These are phyloP conservation scores for Dipodascus geniculatus DNA, from an alignment of 805 yeast genomes.

Conservation along the genomic window DNA sequence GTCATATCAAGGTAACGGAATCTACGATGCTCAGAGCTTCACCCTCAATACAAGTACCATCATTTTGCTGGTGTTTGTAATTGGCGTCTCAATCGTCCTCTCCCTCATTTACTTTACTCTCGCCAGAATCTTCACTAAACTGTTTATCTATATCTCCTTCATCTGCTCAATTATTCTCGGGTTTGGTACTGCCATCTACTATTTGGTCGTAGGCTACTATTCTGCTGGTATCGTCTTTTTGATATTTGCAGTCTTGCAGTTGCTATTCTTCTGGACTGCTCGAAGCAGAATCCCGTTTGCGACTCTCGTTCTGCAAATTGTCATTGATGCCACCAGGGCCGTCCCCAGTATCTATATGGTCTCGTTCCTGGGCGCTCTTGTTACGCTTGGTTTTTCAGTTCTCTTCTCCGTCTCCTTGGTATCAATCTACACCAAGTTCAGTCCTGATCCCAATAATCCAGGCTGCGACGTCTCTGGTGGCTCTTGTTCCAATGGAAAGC, in stretches of 20 bases:
- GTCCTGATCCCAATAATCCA: slow-evolving; percentile 28
- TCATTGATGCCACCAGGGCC: slow-evolving; percentile 64
- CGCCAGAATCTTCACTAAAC: slow-evolving; percentile 54
- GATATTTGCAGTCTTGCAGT: slow-evolving; percentile 50
- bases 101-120: slow-evolving; percentile 43
- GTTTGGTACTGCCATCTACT: slow-evolving; percentile 65
- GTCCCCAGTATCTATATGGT: slow-evolving; percentile 61
- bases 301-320: slow-evolving; percentile 53
- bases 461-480: slow-evolving; percentile 43
- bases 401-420: slow-evolving; percentile 59
- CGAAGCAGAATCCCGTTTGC: slow-evolving; percentile 63
- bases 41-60: slow-evolving; percentile 67
- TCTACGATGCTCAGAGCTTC: slow-evolving; percentile 43
- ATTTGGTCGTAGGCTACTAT: slow-evolving; percentile 55
- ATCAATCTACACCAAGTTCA: slow-evolving; percentile 68
- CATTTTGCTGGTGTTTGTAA: slow-evolving; percentile 53
- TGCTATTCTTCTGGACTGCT: slow-evolving; percentile 63
- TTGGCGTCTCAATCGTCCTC: slow-evolving; percentile 46
- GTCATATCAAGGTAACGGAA: slow-evolving; percentile 48
- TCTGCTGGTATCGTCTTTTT: slow-evolving; percentile 72
- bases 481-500: slow-evolving; percentile 43
- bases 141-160: slow-evolving; percentile 59
- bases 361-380: slow-evolving; percentile 46
- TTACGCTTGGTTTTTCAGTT: slow-evolving; percentile 50
- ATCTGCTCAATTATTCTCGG: slow-evolving; percentile 56